These are phyloP conservation scores for Phlegmacium glaucopus DNA, from an alignment of 768 basidiomycete species.

Conservation along the genomic window DNA sequence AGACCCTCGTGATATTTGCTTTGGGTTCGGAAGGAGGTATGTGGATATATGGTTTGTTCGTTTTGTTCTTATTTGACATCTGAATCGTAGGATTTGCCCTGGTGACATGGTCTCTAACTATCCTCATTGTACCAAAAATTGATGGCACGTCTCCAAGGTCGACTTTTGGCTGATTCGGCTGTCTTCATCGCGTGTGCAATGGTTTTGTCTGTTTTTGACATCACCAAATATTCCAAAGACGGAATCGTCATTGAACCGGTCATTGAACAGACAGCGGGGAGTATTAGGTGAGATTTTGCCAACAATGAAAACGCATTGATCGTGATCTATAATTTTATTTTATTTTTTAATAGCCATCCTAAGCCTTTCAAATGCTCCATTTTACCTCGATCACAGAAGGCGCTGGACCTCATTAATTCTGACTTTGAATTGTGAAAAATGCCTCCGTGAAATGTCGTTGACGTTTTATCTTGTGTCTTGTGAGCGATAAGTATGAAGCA, in stretches of 20 bases:
- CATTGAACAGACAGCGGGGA: no score
- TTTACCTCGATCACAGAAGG: conserved; percentile 36
- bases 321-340: conserved; percentile 28
- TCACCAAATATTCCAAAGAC: no score
- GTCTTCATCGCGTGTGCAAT: conserved; percentile 38
- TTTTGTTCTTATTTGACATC: not conserved
- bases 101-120: conserved; percentile 13
- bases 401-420: no score
- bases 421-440: no score
- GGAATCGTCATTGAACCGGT: no score
- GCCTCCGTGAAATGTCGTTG: no score
- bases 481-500: no score
- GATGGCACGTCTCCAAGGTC: conserved; percentile 20
- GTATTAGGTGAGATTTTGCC: conserved; percentile 41
- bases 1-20: no score
- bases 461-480: no score
- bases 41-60: not conserved
- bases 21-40: conserved; percentile 53
- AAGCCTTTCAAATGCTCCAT: conserved; percentile 39
- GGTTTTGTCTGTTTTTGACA: no score
- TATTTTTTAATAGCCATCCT: conserved; percentile 31
- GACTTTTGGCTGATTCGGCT: conserved; percentile 39
- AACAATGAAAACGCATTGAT: conserved; percentile 29
- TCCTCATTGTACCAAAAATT: not conserved
- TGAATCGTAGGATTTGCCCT: conserved; percentile 33